Evolutionary conservation across 1,139 yeast genomes (phyloP).

Genomic region (Blastobotrys petasosporus): DNA sequence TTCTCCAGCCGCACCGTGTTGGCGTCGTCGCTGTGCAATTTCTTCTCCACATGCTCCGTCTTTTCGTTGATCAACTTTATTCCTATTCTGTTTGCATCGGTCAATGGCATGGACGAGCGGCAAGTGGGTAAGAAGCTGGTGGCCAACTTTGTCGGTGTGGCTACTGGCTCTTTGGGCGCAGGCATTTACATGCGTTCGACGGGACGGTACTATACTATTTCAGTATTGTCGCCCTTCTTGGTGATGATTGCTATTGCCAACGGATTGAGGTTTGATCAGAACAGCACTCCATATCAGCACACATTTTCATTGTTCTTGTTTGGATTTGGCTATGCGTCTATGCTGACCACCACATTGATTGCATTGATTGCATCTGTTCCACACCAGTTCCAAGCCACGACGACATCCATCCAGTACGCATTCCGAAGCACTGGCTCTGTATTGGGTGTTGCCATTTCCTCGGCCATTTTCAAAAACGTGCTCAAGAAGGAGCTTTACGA

Average conservation of each 20-base stretch:
- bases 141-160: conserved; percentile 64
- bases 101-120: conserved; percentile 48
- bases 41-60: conserved; percentile 55
- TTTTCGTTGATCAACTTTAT: conserved; percentile 54
- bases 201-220: conserved; percentile 56
- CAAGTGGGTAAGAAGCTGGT: conserved; percentile 57
- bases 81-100: conserved; percentile 60
- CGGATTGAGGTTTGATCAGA: conserved; percentile 22
- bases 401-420: conserved; percentile 70
- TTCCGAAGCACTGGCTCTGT: conserved; percentile 73
- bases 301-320: conserved; percentile 37
- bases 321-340: conserved; percentile 55
- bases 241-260: conserved; percentile 43
- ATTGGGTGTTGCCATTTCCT: conserved; percentile 61
- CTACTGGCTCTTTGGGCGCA: conserved; percentile 61
- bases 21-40: conserved; percentile 59
- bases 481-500: conserved; percentile 33
- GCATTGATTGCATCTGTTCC: conserved; percentile 65
- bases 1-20: conserved; percentile 53
- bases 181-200: conserved; percentile 65
- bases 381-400: conserved; percentile 57
- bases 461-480: conserved; percentile 54
- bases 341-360: conserved; percentile 60
- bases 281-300: conserved; percentile 23
- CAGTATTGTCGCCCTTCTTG: conserved; percentile 42